Conservation (phyloP, 495 filamentous ascomycete genomes). For the Zalerion maritima region DNA sequence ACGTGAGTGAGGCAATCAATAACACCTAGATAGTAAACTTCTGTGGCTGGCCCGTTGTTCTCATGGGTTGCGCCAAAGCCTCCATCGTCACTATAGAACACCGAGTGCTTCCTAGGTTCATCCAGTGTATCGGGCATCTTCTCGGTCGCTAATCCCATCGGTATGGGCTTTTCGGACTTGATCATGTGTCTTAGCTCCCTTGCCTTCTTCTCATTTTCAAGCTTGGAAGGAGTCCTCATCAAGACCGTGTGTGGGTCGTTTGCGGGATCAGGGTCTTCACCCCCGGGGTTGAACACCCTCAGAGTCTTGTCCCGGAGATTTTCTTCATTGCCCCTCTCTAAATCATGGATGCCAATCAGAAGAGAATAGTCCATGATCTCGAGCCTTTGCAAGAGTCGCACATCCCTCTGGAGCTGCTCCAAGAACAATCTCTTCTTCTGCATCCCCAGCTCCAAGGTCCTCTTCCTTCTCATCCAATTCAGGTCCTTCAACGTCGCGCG, state of each 20-base stretch:
- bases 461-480: slow-evolving; percentile 83
- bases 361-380: slow-evolving; percentile 99
- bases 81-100: slow-evolving; percentile 89
- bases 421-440: slow-evolving; percentile 76
- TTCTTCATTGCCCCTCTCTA: slow-evolving; percentile 81
- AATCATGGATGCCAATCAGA: slow-evolving; percentile 84
- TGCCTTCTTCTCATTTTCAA: slow-evolving; percentile 86
- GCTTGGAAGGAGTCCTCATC: slow-evolving; percentile 82
- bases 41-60: slow-evolving; percentile 67
- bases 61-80: slow-evolving; percentile 90
- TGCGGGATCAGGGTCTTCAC: slow-evolving; percentile 39
- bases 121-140: slow-evolving; percentile 78
- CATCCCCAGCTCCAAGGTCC: slow-evolving; percentile 75
- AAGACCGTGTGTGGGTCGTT: slow-evolving; percentile 43
- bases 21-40: slow-evolving; percentile 95
- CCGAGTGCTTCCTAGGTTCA: slow-evolving; percentile 37
- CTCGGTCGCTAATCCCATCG: slow-evolving; percentile 71
- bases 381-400: slow-evolving; percentile 65
- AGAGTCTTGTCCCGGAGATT: slow-evolving; percentile 90
- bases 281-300: slow-evolving; percentile 88
- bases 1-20: slow-evolving; percentile 96
- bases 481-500: slow-evolving; percentile 90
- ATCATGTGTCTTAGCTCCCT: slow-evolving; percentile 84
- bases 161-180: slow-evolving; percentile 80
- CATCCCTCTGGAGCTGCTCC: slow-evolving; percentile 76